phyloP scores from a whole-genome alignment of 2,329 filamentous ascomycete genomes.

The Ceratocystis cacaofunesta region DNA sequence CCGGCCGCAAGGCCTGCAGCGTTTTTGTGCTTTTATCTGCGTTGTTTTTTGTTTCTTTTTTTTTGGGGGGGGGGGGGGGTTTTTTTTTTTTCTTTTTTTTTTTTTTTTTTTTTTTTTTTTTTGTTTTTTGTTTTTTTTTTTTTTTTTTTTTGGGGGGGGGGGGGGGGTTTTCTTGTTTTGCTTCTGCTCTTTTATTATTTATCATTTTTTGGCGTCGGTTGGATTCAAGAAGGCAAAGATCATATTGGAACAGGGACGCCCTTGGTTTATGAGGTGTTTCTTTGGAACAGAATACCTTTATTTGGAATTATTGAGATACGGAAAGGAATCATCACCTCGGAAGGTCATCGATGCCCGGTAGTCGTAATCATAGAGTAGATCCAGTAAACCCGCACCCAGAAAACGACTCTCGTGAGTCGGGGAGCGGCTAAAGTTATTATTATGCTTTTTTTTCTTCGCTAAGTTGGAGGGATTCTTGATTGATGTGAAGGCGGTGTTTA shows the following conservation, averaged over 20 bases:
- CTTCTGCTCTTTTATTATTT: background rate
- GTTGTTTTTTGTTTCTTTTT: background rate
- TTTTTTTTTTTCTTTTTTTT: background rate
- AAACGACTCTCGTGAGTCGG: background rate
- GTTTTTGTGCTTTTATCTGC: background rate
- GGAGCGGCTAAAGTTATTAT: background rate
- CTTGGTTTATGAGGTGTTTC: background rate
- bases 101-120: background rate
- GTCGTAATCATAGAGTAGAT: slow-evolving; percentile 5
- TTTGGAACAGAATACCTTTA: background rate
- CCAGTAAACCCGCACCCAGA: background rate
- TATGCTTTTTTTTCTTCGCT: background rate
- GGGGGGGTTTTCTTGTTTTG: background rate
- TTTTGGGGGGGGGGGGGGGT: background rate
- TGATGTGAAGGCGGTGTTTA: background rate
- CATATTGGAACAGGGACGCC: background rate
- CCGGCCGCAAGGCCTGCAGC: background rate
- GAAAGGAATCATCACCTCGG: background rate
- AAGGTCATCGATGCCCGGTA: background rate
- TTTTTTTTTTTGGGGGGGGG: no score
- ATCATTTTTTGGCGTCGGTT: background rate
- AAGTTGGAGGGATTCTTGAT: background rate
- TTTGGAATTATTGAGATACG: background rate
- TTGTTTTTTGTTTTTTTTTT: background rate
- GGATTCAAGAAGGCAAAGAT: slow-evolving; percentile 3